Evolutionary conservation across 441 rosid species (phyloP), one percentile per base, ranked within the genome.

Genomic region (Pelargonium citronellum): DNA sequence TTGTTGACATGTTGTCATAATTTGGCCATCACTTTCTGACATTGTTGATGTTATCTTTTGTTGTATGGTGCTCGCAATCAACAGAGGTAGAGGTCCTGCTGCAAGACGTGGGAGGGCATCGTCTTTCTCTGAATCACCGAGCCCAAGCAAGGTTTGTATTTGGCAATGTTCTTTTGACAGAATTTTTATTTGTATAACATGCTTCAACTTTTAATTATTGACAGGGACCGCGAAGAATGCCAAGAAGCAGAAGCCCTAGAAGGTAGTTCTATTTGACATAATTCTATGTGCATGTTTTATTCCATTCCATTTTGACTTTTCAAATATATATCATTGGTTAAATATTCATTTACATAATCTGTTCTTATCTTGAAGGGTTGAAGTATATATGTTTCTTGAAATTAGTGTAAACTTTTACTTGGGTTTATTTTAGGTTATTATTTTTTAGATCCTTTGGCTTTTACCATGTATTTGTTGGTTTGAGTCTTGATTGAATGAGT

Each of bases 231-330:
- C 86, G 90, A 39, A 85, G 71, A 78, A 69, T 85, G 55, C 83
- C 94, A 49, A 79, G 81, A 78, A 87, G 92, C 78, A 88, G 96
- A 66, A 90, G 93, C 76, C 96, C 93, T 39, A 85, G 82, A 77
- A 86, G 91, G 96, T 86, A 68, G n/a, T 12, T 58, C 11, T n/a
- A 2, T 41, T 47, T 47, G 53, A 10, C 53, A 10, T 51, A 8
- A 49, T 19, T n/a, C 47, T 17, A 47, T 22, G 24, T 22, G 24
- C 24, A 22, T 22, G 24, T 22, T 22, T 22, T 22, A 22, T 22
- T 22, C 24, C 24, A 22, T 22, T 22, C 24, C 24, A 22, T 22
- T 22, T 22, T 22, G 24, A 22, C 24, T 22, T 22, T 22, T 22
- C 24, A 22, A 22, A 22, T 22, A 22, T 22, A 22, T 22, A 22